Evolutionary conservation across 495 filamentous ascomycete genomes (phyloP).

Genomic region (Trichoderma gamsii): DNA sequence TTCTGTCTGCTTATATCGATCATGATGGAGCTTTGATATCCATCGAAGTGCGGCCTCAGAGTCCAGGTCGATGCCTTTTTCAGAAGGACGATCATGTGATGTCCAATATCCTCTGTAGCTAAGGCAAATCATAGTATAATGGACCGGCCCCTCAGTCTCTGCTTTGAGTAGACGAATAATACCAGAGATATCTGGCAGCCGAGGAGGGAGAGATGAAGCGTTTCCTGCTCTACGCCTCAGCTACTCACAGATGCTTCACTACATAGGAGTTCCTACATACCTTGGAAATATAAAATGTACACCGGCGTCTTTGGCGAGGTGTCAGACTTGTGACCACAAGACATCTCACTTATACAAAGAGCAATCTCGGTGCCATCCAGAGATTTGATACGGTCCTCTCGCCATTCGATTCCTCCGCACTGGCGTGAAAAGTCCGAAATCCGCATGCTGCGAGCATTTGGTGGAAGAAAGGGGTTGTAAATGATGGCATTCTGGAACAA

Average conservation of each 20-base stretch:
- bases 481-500: conserved; percentile 79
- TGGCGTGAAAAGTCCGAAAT: conserved; percentile 54
- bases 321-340: not conserved
- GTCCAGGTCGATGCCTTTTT: conserved; percentile 60
- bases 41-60: conserved; percentile 54
- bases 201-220: conserved; percentile 61
- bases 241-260: not conserved
- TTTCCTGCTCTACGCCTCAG: conserved; percentile 46
- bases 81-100: conserved; percentile 60
- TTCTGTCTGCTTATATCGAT: conserved; percentile 14
- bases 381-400: conserved; percentile 46
- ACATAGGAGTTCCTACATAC: conserved; percentile 24
- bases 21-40: conserved; percentile 37
- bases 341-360: conserved; percentile 38
- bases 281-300: conserved; percentile 56
- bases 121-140: conserved; percentile 56
- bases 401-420: conserved; percentile 58
- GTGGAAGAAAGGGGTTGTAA: conserved; percentile 70
- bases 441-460: conserved; percentile 49
- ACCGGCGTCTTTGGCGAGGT: conserved; percentile 23
- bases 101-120: conserved; percentile 80
- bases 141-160: conserved; percentile 25
- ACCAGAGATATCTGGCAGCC: conserved; percentile 61
- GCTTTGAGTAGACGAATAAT: conserved; percentile 37
- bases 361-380: conserved; percentile 57